Base-by-base conservation (phyloP, 192 early-diverging fungal species). In the Phycomyces blakesleeanus region DNA sequence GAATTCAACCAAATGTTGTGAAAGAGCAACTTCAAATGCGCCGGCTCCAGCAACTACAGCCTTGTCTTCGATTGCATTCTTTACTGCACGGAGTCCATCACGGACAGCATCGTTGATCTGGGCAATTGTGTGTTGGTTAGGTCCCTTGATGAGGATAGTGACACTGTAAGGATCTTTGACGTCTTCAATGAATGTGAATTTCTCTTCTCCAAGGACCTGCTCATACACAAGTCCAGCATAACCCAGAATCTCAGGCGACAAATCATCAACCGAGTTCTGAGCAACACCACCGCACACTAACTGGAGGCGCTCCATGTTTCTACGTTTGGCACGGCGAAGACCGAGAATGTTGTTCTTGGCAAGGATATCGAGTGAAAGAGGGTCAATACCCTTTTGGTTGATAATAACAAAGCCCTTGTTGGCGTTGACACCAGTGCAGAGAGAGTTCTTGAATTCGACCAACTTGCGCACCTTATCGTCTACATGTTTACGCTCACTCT, bases 371-470 rank as follows among this genome's bases (percentile, higher is more conserved):
- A 99, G 81, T 62, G 93, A 95, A 54, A 99, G 79, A 21, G 97
- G 97, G 68, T 99, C 97, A 64, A 99, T 95, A 55, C 97, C 97
- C 85, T 99, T 99, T 74, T 99, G 97, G 85, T 99, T 99, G 75
- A 99, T 88, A 47, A 99, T 80, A 18, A 98, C 93, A 74, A 99
- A 99, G 42, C 92, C 90, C 74, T 92, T 89, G 55, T 82, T 72
- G 64, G 89, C 85, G 72, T 90, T 82, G 40, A 77, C 83, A 20
- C 87, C 89, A 42, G 81, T 81, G 85, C 93, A 96, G 27, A 99
- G 92, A n/a, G 77, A 69, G 73, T 96, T 97, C 80, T 98, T 99
- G 67, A 99, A 88, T 37, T 97, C 97, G 7, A 99, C 89, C 62
- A 99, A 84, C 77, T 96, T 94, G 68, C 89, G 89, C 22, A 98